Base-by-base conservation (phyloP, 1,139 yeast species). In the Sugiyamaella sp. region DNA sequence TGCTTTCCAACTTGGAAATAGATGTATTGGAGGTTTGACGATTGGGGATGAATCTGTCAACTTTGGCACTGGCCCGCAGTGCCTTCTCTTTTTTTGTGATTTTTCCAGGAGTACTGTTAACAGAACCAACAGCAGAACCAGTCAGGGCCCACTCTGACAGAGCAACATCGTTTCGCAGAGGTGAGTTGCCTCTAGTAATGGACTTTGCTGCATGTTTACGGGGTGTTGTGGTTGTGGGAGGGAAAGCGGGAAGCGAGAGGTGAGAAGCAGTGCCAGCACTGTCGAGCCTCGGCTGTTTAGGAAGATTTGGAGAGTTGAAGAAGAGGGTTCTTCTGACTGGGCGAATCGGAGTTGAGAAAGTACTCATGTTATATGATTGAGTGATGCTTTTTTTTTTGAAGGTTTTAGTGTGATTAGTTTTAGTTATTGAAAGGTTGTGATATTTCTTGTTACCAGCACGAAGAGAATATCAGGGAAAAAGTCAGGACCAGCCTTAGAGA, bases 41-140 rank as follows among this genome's bases (percentile, higher is more conserved):
- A 24, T 80, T 71, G 2, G 86, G 86, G 47, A 82, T 80, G 60
- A 72, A 71, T 68, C 80, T 68, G 56, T 75, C 77, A 5, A 74
- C 70, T 37, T 74, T 66, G 5, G 61, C 62, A 32, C 61, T 58
- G 22, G 66, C 58, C 40, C 68, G 55, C 52, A 64, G 54, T n/a
- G 64, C 55, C 42, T 58, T 62, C 32, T 64, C 63, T 49, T 61
- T 63, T 38, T 66, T 59, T 33, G 66, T 56, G 25, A 61, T 53
- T 49, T 49, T 58, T 20, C 60, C 60, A 8, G 62, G 59, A n/a
- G 62, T 47, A 55, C 58, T 45, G 56, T 58, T 57, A 46, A 53
- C 49, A 56, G 49, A 41, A 54, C 45, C 17, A 54, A 59, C 4
- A 8, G 64, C 67, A 3, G 69, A 57, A 6, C 66, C 66, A 24